A percentile compares a stretch with the other conserved stretches of the same genome.
Evolutionary conservation across 2,329 filamentous ascomycete genomes (phyloP).

Genomic region (Thielaviopsis punctulata): DNA sequence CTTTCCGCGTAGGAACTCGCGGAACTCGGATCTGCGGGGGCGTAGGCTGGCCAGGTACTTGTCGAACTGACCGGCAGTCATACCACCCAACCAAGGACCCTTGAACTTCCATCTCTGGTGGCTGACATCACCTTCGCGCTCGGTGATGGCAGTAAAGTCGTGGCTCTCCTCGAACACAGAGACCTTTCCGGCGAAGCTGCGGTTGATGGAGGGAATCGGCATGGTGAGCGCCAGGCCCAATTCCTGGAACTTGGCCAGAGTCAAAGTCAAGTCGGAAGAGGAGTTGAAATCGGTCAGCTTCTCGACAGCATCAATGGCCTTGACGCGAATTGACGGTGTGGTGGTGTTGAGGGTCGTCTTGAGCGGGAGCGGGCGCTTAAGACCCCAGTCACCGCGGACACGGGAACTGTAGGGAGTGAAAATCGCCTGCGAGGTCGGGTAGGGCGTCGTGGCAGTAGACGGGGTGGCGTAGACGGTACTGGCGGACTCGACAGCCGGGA

Average conservation of each 20-base stretch:
- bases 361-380: conserved; percentile 69
- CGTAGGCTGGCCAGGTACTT: conserved; percentile 36
- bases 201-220: conserved; percentile 19
- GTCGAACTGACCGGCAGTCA: conserved; percentile 43
- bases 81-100: conserved; percentile 48
- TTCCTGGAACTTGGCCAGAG: conserved; percentile 73
- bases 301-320: conserved; percentile 67
- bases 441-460: conserved; percentile 43
- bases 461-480: conserved; percentile 20
- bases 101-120: conserved; percentile 47
- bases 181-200: conserved; percentile 11
- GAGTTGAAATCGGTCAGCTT: conserved; percentile 80
- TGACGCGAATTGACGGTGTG: conserved; percentile 60
- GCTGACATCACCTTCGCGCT: conserved; percentile 19
- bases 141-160: conserved; percentile 32
- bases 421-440: conserved; percentile 72
- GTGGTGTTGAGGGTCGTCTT: conserved; percentile 55
- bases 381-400: conserved; percentile 71
- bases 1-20: conserved; percentile 31
- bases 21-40: conserved; percentile 36
- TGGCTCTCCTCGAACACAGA: conserved; percentile 39
- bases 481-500: conserved; percentile 44
- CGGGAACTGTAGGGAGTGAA: conserved; percentile 59
- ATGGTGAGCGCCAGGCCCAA: conserved; percentile 55
- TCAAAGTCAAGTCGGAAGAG: conserved; percentile 64